Percentiles rank a stretch among this genome's conserved stretches.
phyloP scores from a whole-genome alignment of 345 rosid species.

The Lepidium sativum region DNA sequence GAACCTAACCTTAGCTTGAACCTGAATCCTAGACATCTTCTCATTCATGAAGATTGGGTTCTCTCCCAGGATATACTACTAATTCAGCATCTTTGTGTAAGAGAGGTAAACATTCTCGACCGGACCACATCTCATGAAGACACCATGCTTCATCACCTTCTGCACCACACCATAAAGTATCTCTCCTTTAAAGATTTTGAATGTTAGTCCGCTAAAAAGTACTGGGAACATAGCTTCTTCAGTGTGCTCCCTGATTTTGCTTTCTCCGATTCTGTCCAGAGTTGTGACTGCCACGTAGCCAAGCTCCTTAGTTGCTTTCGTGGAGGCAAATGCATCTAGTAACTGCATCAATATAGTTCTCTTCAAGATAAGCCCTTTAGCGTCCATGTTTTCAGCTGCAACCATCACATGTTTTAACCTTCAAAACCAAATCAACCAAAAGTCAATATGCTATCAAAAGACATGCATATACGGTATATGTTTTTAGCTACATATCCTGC shows the following conservation, averaged over 20 bases:
- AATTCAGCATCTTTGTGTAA: slow-evolving; percentile 43
- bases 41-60: slow-evolving; percentile 36
- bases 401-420: slow-evolving; percentile 55
- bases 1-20: background rate
- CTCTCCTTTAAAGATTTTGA: slow-evolving; percentile 75
- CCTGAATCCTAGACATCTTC: background rate
- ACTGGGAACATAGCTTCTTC: slow-evolving; percentile 72
- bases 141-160: slow-evolving; percentile 42
- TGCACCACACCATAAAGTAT: slow-evolving; percentile 46
- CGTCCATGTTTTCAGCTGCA: slow-evolving; percentile 57
- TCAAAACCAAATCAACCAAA: background rate
- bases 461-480: background rate
- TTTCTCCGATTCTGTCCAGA: slow-evolving; percentile 50
- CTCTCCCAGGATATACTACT: slow-evolving; percentile 43
- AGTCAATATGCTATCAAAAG: background rate
- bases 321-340: slow-evolving; percentile 51
- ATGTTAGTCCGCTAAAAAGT: slow-evolving; percentile 49
- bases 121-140: slow-evolving; percentile 61
- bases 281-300: slow-evolving; percentile 55
- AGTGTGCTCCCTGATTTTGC: slow-evolving; percentile 42
- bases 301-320: slow-evolving; percentile 61
- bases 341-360: slow-evolving; percentile 49
- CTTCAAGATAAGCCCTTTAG: slow-evolving; percentile 60
- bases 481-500: no score
- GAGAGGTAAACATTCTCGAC: slow-evolving; percentile 46